phyloP scores from a whole-genome alignment of 345 rosid genomes.

The Citrus australasica region DNA sequence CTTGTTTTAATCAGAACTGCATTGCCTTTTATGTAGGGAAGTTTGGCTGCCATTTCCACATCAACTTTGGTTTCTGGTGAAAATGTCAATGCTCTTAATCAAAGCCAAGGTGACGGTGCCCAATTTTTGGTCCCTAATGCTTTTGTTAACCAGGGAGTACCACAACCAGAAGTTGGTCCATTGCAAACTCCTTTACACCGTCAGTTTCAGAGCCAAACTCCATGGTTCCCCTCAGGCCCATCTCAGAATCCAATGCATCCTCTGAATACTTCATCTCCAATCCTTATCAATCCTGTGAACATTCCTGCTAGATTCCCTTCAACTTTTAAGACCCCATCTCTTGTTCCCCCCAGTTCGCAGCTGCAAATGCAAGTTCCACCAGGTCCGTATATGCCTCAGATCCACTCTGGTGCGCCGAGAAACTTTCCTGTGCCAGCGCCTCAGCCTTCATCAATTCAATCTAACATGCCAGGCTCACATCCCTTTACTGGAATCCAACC shows the following conservation, averaged over 20 bases:
- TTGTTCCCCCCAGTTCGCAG: conserved; percentile 27
- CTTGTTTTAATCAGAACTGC: neutral
- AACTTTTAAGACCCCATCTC: conserved; percentile 33
- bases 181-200: conserved; percentile 39
- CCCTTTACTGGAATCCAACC: conserved; percentile 42
- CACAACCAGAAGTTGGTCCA: conserved; percentile 26
- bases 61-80: conserved; percentile 38
- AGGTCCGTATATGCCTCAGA: conserved; percentile 29
- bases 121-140: conserved; percentile 14
- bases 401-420: conserved; percentile 36
- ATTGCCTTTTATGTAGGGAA: conserved; percentile 48
- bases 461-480: conserved; percentile 20
- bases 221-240: conserved; percentile 35
- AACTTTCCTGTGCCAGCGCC: conserved; percentile 33
- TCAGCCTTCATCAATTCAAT: conserved; percentile 38
- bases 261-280: conserved; percentile 35
- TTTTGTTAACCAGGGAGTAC: conserved; percentile 29
- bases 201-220: conserved; percentile 50
- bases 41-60: conserved; percentile 39
- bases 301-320: conserved; percentile 36
- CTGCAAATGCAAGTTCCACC: conserved; percentile 30
- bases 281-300: conserved; percentile 29
- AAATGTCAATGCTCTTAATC: conserved; percentile 29
- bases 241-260: conserved; percentile 30
- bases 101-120: conserved; percentile 25